Evolutionary conservation across 1,139 yeast species (phyloP).

Genomic region (Spathaspora sp.): DNA sequence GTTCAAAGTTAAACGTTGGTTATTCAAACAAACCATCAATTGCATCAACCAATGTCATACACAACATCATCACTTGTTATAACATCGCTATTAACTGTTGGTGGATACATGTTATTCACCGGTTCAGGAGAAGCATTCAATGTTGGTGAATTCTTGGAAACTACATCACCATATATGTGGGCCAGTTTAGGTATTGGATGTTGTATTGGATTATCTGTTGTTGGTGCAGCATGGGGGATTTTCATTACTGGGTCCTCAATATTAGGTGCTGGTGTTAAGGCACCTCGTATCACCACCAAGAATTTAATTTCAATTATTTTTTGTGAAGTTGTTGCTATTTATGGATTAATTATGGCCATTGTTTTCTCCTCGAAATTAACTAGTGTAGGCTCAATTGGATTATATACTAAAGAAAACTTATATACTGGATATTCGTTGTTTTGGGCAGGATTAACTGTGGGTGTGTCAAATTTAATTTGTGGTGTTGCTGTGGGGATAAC

Average conservation of each 20-base stretch:
- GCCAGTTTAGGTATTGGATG: slow-evolving; percentile 88
- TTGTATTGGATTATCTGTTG: slow-evolving; percentile 92
- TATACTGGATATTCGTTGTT: slow-evolving; percentile 93
- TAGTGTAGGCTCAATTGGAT: slow-evolving; percentile 58
- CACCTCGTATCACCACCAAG: slow-evolving; percentile 96
- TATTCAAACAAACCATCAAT: neutral
- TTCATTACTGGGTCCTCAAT: slow-evolving; percentile 94
- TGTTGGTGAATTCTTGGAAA: slow-evolving; percentile 80
- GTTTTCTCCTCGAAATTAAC: slow-evolving; percentile 90
- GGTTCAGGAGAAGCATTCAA: slow-evolving; percentile 91
- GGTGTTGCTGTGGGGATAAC: slow-evolving; percentile 98
- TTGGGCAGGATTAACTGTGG: slow-evolving; percentile 99
- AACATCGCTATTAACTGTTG: slow-evolving; percentile 37
- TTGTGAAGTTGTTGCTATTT: slow-evolving; percentile 99
- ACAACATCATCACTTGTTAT: slow-evolving; percentile 21
- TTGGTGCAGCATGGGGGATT: slow-evolving; percentile 99
- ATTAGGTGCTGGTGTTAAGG: slow-evolving; percentile 96
- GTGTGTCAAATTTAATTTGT: slow-evolving; percentile 88
- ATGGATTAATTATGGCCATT: slow-evolving; percentile 97
- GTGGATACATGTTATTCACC: slow-evolving; percentile 78
- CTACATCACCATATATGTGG: slow-evolving; percentile 97
- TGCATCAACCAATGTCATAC: slow-evolving; percentile 9
- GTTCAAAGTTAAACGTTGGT: neutral
- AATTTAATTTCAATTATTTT: slow-evolving; percentile 94
- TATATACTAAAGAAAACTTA: slow-evolving; percentile 79